A percentile compares a stretch with the other conserved stretches of the same genome.
Evolutionary conservation across 129 eudicot species (phyloP).

Genomic region (Smallanthus sonchifolius): DNA sequence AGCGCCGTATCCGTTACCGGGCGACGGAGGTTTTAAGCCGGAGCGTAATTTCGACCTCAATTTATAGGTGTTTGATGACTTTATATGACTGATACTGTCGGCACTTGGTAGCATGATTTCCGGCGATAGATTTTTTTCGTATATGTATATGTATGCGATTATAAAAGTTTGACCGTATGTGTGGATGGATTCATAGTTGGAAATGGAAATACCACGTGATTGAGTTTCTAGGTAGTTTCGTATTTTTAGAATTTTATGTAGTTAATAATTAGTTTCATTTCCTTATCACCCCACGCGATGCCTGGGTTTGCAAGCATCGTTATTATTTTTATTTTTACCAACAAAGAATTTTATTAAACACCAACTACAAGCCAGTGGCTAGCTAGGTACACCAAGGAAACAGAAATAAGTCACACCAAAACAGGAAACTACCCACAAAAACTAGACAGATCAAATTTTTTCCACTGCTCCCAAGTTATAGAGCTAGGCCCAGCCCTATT

Average conservation of each 20-base stretch:
- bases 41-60: slow-evolving; percentile 41
- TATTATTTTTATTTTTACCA: too few species aligned
- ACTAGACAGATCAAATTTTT: too few species aligned
- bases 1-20: slow-evolving; percentile 30
- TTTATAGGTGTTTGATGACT: slow-evolving; percentile 15
- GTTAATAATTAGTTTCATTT: not conserved
- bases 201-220: not conserved
- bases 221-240: not conserved
- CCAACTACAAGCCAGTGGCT: too few species aligned
- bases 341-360: too few species aligned
- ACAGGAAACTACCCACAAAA: too few species aligned
- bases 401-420: too few species aligned
- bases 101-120: not conserved
- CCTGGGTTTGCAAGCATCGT: too few species aligned
- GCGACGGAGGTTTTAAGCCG: slow-evolving; percentile 12
- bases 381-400: too few species aligned
- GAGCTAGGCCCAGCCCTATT: too few species aligned
- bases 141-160: not conserved
- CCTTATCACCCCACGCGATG: too few species aligned
- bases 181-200: not conserved
- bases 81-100: not conserved
- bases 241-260: not conserved
- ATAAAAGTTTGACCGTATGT: not conserved
- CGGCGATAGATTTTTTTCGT: not conserved
- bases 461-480: too few species aligned